These are phyloP conservation scores for Hypoxylon lenormandii DNA, from an alignment of 495 filamentous ascomycete genomes.

Conservation along the genomic window DNA sequence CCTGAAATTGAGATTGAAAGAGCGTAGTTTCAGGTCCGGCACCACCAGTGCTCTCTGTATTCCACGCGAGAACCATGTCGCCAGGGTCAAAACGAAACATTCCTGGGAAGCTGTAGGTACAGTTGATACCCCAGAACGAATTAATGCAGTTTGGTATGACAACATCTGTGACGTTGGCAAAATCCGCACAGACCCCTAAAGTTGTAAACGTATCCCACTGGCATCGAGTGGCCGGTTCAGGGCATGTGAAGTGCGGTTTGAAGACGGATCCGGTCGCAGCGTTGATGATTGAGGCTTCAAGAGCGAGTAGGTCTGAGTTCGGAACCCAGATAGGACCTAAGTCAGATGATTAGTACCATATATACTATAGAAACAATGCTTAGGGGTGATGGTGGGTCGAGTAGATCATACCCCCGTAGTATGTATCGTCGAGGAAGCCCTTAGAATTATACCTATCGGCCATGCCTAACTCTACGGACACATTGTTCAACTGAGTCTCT, in stretches of 20 bases:
- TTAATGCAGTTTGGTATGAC: not conserved
- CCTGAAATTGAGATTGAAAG: slow-evolving; percentile 9
- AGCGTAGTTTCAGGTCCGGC: slow-evolving; percentile 9
- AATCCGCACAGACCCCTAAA: slow-evolving; percentile 15
- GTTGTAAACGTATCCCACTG: slow-evolving; percentile 28
- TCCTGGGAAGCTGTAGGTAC: slow-evolving; percentile 18
- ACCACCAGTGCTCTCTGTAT: slow-evolving; percentile 2
- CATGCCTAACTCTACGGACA: slow-evolving; percentile 7
- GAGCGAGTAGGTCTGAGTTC: slow-evolving; percentile 19
- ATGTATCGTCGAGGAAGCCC: slow-evolving; percentile 9
- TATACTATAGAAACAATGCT: not conserved
- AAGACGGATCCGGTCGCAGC: slow-evolving; percentile 16
- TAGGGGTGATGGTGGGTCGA: not conserved
- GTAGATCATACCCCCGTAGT: not conserved
- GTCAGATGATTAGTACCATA: slow-evolving; percentile 1
- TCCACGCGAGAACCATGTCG: slow-evolving; percentile 9
- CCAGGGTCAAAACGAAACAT: not conserved
- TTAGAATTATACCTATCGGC: slow-evolving; percentile 14
- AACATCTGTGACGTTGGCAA: slow-evolving; percentile 9
- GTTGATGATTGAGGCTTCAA: slow-evolving; percentile 21
- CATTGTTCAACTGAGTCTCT: slow-evolving; percentile 19
- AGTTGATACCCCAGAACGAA: not conserved
- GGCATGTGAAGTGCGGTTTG: slow-evolving; percentile 22
- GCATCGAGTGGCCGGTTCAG: slow-evolving; percentile 18
- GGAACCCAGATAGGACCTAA: slow-evolving; percentile 2